Conservation (phyloP, 345 rosid species). For the Rhizophora mangle region DNA sequence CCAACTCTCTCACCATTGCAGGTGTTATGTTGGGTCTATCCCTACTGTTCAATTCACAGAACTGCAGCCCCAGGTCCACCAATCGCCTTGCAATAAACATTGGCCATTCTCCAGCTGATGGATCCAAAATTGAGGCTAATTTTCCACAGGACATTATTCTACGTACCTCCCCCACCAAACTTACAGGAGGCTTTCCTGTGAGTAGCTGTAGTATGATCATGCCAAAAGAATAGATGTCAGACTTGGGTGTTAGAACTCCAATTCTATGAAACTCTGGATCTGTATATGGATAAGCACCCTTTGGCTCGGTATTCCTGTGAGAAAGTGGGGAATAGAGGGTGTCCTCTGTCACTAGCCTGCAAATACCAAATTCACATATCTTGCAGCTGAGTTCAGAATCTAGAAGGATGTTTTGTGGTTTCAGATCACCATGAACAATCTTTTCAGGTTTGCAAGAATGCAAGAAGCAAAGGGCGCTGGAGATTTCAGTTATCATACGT, state of each 20-base stretch:
- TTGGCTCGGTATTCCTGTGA: slow-evolving; percentile 36
- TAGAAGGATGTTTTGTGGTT: slow-evolving; percentile 62
- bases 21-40: slow-evolving; percentile 61
- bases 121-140: slow-evolving; percentile 49
- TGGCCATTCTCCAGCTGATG: slow-evolving; percentile 71
- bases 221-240: slow-evolving; percentile 61
- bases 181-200: slow-evolving; percentile 54
- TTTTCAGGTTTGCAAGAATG: slow-evolving; percentile 69
- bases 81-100: slow-evolving; percentile 41
- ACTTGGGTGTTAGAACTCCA: slow-evolving; percentile 57
- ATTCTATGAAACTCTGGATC: slow-evolving; percentile 63
- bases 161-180: slow-evolving; percentile 49
- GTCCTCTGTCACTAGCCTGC: slow-evolving; percentile 51
- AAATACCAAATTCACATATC: slow-evolving; percentile 64
- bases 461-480: slow-evolving; percentile 72
- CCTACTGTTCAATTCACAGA: slow-evolving; percentile 48
- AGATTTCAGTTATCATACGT: slow-evolving; percentile 54
- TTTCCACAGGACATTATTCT: slow-evolving; percentile 43
- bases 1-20: slow-evolving; percentile 58
- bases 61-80: slow-evolving; percentile 53
- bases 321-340: slow-evolving; percentile 42
- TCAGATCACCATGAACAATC: slow-evolving; percentile 70
- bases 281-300: slow-evolving; percentile 52
- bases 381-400: slow-evolving; percentile 67
- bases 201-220: slow-evolving; percentile 62